These are phyloP conservation scores for Apiotrichum siamense DNA, from an alignment of 1,284 basidiomycete species.

Conservation along the genomic window DNA sequence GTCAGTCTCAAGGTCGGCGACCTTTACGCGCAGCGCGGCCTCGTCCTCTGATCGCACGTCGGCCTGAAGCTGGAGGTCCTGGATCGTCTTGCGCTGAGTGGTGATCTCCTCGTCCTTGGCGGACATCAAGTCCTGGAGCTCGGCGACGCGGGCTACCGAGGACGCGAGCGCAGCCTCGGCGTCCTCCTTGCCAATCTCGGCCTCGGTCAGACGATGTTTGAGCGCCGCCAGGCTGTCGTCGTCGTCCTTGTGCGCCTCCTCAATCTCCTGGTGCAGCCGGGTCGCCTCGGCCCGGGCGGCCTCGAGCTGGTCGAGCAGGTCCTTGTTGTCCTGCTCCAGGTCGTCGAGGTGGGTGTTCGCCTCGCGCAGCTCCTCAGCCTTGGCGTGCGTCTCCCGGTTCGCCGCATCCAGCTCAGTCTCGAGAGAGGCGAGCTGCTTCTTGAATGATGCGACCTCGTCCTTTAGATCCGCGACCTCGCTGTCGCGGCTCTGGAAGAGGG, in stretches of 20 bases:
- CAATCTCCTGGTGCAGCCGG: conserved; percentile 1
- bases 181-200: conserved; percentile 9
- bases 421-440: conserved; percentile 4
- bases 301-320: conserved; percentile 2
- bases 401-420: conserved; percentile 10
- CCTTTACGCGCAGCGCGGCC: background rate
- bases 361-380: background rate
- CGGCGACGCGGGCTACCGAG: background rate
- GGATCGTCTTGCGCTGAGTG: background rate
- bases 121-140: background rate
- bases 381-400: conserved; percentile 9
- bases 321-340: conserved; percentile 6
- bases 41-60: background rate
- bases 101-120: background rate
- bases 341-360: background rate
- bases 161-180: conserved; percentile 7
- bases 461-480: background rate
- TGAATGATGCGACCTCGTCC: background rate
- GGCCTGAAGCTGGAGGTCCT: background rate
- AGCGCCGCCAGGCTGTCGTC: background rate
- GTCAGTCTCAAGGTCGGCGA: background rate
- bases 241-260: conserved; percentile 7
- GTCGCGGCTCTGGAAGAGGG: background rate
- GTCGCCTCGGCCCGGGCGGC: background rate
- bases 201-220: conserved; percentile 2